A percentile compares a stretch with the other conserved stretches of the same genome.
These are phyloP conservation scores for Eimeria acervulina DNA, from an alignment of 169 alveolate genomes.

Conservation along the genomic window DNA sequence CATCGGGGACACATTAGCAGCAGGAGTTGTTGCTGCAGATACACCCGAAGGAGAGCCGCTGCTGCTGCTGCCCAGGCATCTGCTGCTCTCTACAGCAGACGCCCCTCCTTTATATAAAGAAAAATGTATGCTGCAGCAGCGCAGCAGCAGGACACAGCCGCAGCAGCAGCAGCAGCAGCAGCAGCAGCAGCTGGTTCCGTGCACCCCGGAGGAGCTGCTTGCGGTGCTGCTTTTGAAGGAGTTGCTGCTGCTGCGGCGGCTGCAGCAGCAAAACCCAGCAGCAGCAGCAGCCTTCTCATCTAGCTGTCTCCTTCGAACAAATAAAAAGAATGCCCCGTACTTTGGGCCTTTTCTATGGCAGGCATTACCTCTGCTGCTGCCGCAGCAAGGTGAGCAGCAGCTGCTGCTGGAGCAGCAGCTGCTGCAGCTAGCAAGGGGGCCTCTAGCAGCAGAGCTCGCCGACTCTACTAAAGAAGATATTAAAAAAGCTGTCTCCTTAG, in stretches of 20 bases:
- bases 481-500: constrained; percentile 28
- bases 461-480: neutral
- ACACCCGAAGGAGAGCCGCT: constrained; percentile 13
- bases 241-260: constrained; percentile 29
- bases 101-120: neutral
- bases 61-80: too few relatives aligned
- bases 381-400: constrained; percentile 48
- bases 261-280: too few relatives aligned
- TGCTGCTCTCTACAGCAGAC: constrained; percentile 36
- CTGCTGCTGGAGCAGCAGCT: constrained; percentile 43
- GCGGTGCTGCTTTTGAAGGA: constrained; percentile 32
- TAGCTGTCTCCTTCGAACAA: constrained; percentile 8
- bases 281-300: neutral
- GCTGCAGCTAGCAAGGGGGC: constrained; percentile 12
- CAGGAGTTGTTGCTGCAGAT: constrained; percentile 8
- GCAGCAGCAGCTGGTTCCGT: too few relatives aligned
- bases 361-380: constrained; percentile 39
- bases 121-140: too few relatives aligned
- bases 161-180: too few relatives aligned
- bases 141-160: too few relatives aligned
- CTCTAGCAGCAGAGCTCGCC: neutral
- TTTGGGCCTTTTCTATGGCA: constrained; percentile 17
- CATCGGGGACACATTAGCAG: neutral
- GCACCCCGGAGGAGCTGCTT: constrained; percentile 36
- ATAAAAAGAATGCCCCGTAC: constrained; percentile 11